Conservation (phyloP, 495 filamentous ascomycete species). For the Penicillium odoratum region DNA sequence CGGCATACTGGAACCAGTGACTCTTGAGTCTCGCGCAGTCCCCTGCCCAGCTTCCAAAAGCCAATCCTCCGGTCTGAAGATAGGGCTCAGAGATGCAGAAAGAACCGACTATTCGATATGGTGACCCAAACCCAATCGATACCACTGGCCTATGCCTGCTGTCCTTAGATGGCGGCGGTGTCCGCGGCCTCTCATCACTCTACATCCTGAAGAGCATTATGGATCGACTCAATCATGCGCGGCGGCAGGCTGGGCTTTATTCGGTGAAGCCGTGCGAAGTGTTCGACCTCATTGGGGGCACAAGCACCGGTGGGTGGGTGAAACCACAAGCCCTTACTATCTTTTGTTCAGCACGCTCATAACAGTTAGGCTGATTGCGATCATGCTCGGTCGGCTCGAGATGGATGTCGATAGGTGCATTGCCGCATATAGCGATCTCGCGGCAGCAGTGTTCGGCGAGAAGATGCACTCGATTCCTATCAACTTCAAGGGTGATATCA, state of each 20-base stretch:
- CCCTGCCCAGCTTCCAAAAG: neutral
- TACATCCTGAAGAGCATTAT: constrained; percentile 53
- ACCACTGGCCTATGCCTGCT: constrained; percentile 29
- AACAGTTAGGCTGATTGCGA: constrained; percentile 24
- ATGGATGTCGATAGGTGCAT: constrained; percentile 54
- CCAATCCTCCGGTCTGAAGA: neutral
- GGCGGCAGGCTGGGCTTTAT: constrained; percentile 9
- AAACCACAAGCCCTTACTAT: neutral
- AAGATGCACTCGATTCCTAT: constrained; percentile 19
- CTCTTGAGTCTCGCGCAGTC: too few relatives aligned
- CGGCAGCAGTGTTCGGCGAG: constrained; percentile 37
- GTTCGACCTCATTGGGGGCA: constrained; percentile 45
- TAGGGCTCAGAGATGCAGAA: neutral
- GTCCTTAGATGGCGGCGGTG: constrained; percentile 55
- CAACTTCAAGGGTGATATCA: constrained; percentile 28
- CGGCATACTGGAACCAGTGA: too few relatives aligned
- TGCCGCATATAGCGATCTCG: constrained; percentile 38
- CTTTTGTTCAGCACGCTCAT: neutral
- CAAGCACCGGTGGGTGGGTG: constrained; percentile 41
- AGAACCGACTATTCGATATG: neutral
- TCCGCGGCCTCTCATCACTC: constrained; percentile 53
- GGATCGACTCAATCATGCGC: constrained; percentile 29
- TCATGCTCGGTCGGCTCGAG: constrained; percentile 42
- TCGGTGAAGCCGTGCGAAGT: constrained; percentile 45
- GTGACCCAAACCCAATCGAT: constrained; percentile 15